Evolutionary conservation across 495 filamentous ascomycete species (phyloP), one percentile per base, ranked within the genome.

Genomic region (Podospora pseudopauciseta): DNA sequence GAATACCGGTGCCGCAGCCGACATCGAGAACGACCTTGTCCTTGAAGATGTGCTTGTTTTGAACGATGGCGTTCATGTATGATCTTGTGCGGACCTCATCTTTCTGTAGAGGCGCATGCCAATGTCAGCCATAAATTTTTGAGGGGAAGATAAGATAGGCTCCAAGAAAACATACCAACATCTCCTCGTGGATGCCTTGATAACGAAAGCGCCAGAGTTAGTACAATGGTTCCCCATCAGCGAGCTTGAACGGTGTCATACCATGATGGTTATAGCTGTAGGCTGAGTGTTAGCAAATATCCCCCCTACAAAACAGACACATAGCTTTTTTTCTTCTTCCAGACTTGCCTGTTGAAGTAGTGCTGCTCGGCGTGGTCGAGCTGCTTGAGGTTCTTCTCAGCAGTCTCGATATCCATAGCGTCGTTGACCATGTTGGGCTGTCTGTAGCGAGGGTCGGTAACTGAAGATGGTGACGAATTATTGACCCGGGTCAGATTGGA

Each of bases 1-100:
- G 85, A 71, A 97, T 97, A 28, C 90, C 91, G 13, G 94, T 97
- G 64, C 94, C 94, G 75, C 93, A 97, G 63, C 94, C 94, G 57
- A 97, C 92, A 77, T 97, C 94, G 55, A 97, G 86, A 34, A 97
- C 92, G 61, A 92, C 86, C 82, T 96, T 96, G 76, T 90, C 90
- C 78, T 91, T 89, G 80, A 97, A 97, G 5, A 97, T 79, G 71
- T 93, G 86, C 82, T 96, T 94, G 81, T 97, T 93, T 61, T 92
- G 92, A 74, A 97, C 91, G 75, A 99, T 98, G 18, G 95, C 88
- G 80, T 98, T 93, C 80, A 95, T 93, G 84, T 99, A 99, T 19
- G 92, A 95, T 74, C 87, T 87, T 20, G 95, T 99, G 44, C 95
- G 91, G 65, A 99, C 93, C 82, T 98, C 96, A 85, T 99, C 95